A percentile compares a stretch with the other conserved stretches of the same genome.
phyloP scores from a whole-genome alignment of 176 grass and related monocot genomes.

The Phoenix roebelenii region DNA sequence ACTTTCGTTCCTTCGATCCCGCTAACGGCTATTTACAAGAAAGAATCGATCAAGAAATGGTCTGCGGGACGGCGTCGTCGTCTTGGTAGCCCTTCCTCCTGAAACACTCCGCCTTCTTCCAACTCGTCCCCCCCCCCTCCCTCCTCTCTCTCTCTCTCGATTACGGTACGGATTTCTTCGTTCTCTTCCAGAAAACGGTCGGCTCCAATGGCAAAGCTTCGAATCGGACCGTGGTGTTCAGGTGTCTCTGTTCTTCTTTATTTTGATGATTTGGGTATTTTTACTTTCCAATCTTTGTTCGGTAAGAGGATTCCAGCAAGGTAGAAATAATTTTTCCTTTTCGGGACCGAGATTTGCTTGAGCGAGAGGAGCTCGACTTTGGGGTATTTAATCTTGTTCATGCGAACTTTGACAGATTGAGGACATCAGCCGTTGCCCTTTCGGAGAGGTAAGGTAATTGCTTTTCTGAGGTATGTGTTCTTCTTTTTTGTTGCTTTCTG shows the following conservation, averaged over 20 bases:
- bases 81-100: slow-evolving; percentile 67
- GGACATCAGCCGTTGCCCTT: slow-evolving; percentile 59
- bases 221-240: slow-evolving; percentile 85
- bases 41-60: slow-evolving; percentile 6
- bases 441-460: slow-evolving; percentile 45
- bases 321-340: slow-evolving; percentile 3
- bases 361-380: neutral
- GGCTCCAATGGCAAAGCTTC: slow-evolving; percentile 41
- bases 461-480: too few relatives aligned
- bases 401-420: slow-evolving; percentile 34
- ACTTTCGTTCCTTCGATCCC: slow-evolving; percentile 7
- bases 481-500: neutral
- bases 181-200: slow-evolving; percentile 47
- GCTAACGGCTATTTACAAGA: too few relatives aligned
- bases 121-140: slow-evolving; percentile 41
- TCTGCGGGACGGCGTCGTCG: slow-evolving; percentile 14
- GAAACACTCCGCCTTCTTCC: slow-evolving; percentile 65
- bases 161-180: too few relatives aligned
- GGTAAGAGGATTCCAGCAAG: slow-evolving; percentile 42
- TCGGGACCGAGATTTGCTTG: neutral
- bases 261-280: too few relatives aligned
- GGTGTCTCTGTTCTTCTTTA: slow-evolving; percentile 20
- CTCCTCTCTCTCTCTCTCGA: neutral
- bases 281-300: too few relatives aligned
- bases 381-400: neutral